These are phyloP conservation scores for Casuarina glauca DNA, from an alignment of 306 rosid species.

Conservation along the genomic window DNA sequence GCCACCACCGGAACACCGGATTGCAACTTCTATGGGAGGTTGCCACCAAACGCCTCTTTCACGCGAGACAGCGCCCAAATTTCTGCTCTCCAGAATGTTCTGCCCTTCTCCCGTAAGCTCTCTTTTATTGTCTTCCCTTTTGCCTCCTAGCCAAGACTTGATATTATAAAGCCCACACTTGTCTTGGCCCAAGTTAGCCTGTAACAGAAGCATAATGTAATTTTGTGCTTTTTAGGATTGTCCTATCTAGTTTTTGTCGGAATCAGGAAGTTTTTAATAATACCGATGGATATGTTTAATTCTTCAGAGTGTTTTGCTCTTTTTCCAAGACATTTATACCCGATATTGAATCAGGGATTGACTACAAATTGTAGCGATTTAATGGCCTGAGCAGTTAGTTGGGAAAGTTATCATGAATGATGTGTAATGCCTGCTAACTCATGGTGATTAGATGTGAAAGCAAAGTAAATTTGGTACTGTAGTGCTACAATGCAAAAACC, in stretches of 20 bases:
- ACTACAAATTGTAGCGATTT: not conserved
- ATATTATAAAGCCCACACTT: too few relatives aligned
- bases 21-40: too few relatives aligned
- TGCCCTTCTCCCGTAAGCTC: too few relatives aligned
- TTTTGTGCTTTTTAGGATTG: not conserved
- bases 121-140: too few relatives aligned
- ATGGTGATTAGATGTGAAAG: not conserved
- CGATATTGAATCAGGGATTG: not conserved
- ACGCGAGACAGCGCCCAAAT: too few relatives aligned
- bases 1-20: too few relatives aligned
- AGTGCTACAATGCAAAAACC: not conserved
- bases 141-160: too few relatives aligned
- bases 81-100: too few relatives aligned
- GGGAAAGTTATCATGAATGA: not conserved
- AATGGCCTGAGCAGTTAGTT: not conserved
- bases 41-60: too few relatives aligned
- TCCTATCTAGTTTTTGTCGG: not conserved
- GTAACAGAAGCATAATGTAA: too few relatives aligned
- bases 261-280: not conserved
- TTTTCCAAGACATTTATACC: not conserved
- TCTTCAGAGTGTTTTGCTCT: not conserved
- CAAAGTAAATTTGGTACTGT: not conserved
- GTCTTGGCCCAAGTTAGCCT: not conserved
- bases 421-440: not conserved
- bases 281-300: not conserved